Evolutionary conservation across 306 rosid species (phyloP).

Genomic region (Prunus mume): DNA sequence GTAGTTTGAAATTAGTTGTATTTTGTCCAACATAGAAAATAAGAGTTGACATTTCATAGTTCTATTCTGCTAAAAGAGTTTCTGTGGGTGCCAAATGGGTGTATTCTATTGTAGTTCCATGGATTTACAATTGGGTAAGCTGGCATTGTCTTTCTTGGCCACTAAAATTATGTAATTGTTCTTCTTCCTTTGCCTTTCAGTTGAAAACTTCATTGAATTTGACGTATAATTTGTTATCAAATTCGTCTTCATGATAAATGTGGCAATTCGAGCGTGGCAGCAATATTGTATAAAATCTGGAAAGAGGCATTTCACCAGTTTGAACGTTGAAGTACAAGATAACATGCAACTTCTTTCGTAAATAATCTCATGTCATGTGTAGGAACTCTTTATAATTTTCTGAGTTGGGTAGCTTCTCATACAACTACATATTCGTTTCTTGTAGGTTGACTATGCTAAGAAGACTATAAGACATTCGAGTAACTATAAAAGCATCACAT

Average conservation of each 20-base stretch:
- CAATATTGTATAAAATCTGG: neutral
- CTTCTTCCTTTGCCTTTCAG: neutral
- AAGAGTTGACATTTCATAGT: neutral
- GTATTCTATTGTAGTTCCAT: neutral
- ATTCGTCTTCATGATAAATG: neutral
- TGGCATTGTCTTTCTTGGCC: neutral
- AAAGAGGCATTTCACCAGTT: neutral
- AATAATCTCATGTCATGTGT: too few relatives aligned
- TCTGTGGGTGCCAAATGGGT: neutral
- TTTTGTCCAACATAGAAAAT: neutral
- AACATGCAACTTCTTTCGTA: too few relatives aligned
- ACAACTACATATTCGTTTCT: constrained; percentile 19
- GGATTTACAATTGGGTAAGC: neutral
- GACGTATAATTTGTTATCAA: neutral
- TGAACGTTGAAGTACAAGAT: too few relatives aligned
- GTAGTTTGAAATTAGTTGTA: constrained; percentile 7
- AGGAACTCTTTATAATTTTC: neutral
- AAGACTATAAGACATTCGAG: constrained; percentile 38
- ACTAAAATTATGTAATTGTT: neutral
- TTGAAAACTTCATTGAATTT: neutral
- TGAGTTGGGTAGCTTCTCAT: constrained; percentile 12
- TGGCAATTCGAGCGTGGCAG: neutral
- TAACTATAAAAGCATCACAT: constrained; percentile 29
- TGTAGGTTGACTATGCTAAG: constrained; percentile 40
- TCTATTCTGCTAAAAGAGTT: neutral